Evolutionary conservation across 2,329 filamentous ascomycete genomes (phyloP).

Genomic region (Pseudofabraea citricarpa): DNA sequence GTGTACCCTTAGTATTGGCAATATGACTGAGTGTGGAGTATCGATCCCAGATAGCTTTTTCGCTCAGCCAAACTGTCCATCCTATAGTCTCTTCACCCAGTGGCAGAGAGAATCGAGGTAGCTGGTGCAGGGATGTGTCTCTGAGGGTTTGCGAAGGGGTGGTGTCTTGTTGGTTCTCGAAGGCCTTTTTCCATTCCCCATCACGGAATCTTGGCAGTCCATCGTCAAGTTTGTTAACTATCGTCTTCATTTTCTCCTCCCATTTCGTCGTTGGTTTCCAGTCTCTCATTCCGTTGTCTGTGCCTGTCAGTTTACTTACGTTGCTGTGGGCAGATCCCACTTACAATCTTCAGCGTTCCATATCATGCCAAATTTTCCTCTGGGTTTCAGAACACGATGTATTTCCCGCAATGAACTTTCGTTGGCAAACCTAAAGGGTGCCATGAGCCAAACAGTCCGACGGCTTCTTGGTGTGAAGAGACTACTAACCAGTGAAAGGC

Average conservation of each 20-base stretch:
- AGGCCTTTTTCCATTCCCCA: slow-evolving; percentile 57
- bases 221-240: slow-evolving; percentile 52
- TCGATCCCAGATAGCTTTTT: slow-evolving; percentile 59
- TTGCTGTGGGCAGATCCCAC: slow-evolving; percentile 18
- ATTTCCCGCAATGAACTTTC: slow-evolving; percentile 59
- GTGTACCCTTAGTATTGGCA: slow-evolving; percentile 45
- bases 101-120: slow-evolving; percentile 54
- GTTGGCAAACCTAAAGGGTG: slow-evolving; percentile 67
- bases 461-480: too few relatives aligned
- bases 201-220: slow-evolving; percentile 62
- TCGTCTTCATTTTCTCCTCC: slow-evolving; percentile 57
- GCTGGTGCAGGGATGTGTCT: slow-evolving; percentile 33
- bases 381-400: slow-evolving; percentile 58
- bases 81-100: slow-evolving; percentile 50
- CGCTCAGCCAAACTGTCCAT: slow-evolving; percentile 53
- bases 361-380: slow-evolving; percentile 58
- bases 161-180: slow-evolving; percentile 51
- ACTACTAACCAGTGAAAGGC: slow-evolving; percentile 39
- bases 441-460: too few relatives aligned
- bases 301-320: slow-evolving; percentile 5
- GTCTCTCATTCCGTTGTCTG: slow-evolving; percentile 58
- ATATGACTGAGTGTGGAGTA: slow-evolving; percentile 66
- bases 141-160: slow-evolving; percentile 47
- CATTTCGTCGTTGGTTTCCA: slow-evolving; percentile 54
- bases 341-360: slow-evolving; percentile 73